Conservation (phyloP, 257 asterid species). For the Ilex asprella region DNA sequence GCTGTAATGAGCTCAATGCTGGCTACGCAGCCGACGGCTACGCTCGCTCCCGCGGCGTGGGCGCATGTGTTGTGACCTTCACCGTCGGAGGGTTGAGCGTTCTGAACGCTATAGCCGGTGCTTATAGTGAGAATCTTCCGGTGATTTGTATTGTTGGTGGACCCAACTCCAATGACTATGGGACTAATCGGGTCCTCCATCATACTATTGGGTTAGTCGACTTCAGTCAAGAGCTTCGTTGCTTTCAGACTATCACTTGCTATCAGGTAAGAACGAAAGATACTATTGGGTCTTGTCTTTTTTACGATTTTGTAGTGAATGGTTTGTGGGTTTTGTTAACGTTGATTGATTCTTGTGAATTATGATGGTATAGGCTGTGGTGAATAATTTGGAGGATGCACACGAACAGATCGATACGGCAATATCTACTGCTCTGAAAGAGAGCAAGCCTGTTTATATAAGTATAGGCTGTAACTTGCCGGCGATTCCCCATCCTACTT, state of each 20-base stretch:
- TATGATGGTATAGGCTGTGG: conserved; percentile 43
- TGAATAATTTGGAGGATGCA: conserved; percentile 82
- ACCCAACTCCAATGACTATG: conserved; percentile 76
- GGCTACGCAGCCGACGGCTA: conserved; percentile 86
- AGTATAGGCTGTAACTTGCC: conserved; percentile 73
- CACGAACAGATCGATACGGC: conserved; percentile 75
- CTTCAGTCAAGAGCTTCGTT: conserved; percentile 74
- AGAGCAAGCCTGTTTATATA: conserved; percentile 81
- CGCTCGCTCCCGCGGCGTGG: conserved; percentile 80
- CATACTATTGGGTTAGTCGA: conserved; percentile 82
- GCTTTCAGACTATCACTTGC: conserved; percentile 83
- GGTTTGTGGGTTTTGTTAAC: too few species aligned
- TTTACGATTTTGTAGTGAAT: too few species aligned
- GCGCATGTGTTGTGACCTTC: conserved; percentile 81
- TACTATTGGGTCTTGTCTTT: too few species aligned
- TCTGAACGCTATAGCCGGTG: conserved; percentile 21
- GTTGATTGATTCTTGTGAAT: too few species aligned
- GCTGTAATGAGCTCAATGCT: conserved; percentile 89
- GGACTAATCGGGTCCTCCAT: conserved; percentile 67
- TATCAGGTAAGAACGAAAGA: conserved; percentile 38
- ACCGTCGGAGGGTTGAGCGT: conserved; percentile 83
- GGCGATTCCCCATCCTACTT: conserved; percentile 67
- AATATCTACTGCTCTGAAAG: conserved; percentile 70
- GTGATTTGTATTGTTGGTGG: conserved; percentile 80
- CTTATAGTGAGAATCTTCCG: conserved; percentile 76